Base-by-base conservation (phyloP, 495 filamentous ascomycete species). In the Penicillium salamii region DNA sequence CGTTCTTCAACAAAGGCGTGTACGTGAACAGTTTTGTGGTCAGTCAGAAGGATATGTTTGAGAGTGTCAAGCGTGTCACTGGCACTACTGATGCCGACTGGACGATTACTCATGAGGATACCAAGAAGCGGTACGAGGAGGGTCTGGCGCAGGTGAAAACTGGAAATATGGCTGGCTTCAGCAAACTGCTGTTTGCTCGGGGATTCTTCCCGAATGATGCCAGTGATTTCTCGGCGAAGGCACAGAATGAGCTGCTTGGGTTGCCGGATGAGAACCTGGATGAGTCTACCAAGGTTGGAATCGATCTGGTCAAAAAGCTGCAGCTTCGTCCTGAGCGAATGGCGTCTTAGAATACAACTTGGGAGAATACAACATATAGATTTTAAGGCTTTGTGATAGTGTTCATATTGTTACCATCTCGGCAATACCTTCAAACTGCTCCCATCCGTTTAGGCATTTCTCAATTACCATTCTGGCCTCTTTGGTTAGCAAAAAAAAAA, bases 211-310 rank as follows among this genome's bases (percentile, higher is more conserved):
- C 68, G 7, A 68, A 72, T 19, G 71, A 59, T 13, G 42, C 55
- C 0, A 68, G 67, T 17, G 59, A 79, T 20, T 66, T 53, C 40
- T 65, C 69, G 40, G 57, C 20, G 14, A 70, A 54, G 38, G 53
- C 49, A 19, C 63, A 68, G 20, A 86, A 85, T 61, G 69, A 67
- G 21, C 42, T 72, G 33, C 61, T 86, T 41, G 78, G 72, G 0
- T 53, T 87, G 59, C 71, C 74, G 18, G 64, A 72, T 55, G 83
- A 86, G 68, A 74, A 72, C 48, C 38, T 87, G 49, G 81, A 84
- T 63, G 78, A 78, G 53, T 49, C 57, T 24, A 83, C 79, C 9
- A 64, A 61, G 61, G 41, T 40, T 11, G 72, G 70, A 7, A 55
- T 81, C 0, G 59, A 67, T 8, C 53, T 68, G 53, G 61, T 66